phyloP scores from a whole-genome alignment of 192 early-diverging fungal genomes.

The Coemansia sp. region DNA sequence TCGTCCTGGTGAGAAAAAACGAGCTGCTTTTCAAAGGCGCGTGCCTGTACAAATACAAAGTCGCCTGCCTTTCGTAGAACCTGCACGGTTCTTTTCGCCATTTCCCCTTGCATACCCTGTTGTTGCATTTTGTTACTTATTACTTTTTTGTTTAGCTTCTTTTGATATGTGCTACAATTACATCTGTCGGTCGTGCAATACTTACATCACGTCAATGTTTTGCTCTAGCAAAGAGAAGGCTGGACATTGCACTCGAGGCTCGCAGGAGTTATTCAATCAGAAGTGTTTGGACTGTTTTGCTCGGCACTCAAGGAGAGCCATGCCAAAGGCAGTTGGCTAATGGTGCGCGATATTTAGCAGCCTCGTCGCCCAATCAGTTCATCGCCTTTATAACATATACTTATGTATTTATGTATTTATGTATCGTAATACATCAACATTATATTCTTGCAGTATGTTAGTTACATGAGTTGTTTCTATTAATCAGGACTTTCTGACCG shows the following conservation, averaged over 20 bases:
- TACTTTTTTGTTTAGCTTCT: background rate
- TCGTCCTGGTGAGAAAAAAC: background rate
- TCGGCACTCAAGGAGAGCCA: constrained; percentile 35
- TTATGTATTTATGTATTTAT: background rate
- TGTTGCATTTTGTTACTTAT: background rate
- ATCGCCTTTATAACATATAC: background rate
- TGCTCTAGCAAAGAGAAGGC: constrained; percentile 34
- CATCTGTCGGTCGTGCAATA: constrained; percentile 42
- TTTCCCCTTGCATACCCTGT: background rate
- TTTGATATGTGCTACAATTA: constrained; percentile 49
- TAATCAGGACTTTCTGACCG: constrained; percentile 16
- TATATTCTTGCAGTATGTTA: background rate
- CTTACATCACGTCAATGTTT: constrained; percentile 47
- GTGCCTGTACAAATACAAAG: background rate
- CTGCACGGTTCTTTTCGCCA: background rate
- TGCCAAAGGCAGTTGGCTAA: constrained; percentile 20
- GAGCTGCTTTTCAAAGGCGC: background rate
- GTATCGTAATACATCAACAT: background rate
- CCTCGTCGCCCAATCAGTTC: background rate
- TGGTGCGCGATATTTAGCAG: background rate
- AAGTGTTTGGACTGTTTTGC: constrained; percentile 46
- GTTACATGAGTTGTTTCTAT: background rate
- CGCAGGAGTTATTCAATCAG: constrained; percentile 29
- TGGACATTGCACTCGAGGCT: constrained; percentile 34
- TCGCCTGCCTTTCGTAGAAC: background rate